Conservation (phyloP, 345 rosid genomes). For the Gynandropsis gynandra region DNA sequence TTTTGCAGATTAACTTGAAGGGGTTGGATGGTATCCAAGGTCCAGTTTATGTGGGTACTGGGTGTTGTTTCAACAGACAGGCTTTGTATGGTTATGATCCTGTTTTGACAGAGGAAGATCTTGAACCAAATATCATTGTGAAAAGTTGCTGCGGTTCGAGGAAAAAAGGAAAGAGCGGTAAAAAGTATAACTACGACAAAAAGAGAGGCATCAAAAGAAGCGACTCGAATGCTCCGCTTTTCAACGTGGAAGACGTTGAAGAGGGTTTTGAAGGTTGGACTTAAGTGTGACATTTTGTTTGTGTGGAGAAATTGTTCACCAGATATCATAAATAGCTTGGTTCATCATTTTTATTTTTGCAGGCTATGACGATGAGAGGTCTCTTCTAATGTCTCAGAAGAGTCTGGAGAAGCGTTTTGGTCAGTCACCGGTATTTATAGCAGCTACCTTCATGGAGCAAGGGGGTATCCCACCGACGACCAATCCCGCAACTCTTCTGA, state of each 20-base stretch:
- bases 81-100: slow-evolving; percentile 44
- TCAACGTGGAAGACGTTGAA: slow-evolving; percentile 38
- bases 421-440: slow-evolving; percentile 72
- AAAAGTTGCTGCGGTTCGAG: slow-evolving; percentile 35
- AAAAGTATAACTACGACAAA: slow-evolving; percentile 37
- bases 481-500: slow-evolving; percentile 50
- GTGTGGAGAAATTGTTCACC: background rate
- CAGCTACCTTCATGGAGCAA: slow-evolving; percentile 45
- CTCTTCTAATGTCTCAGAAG: slow-evolving; percentile 38
- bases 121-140: slow-evolving; percentile 38
- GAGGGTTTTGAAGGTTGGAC: slow-evolving; percentile 37
- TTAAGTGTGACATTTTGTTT: background rate
- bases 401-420: slow-evolving; percentile 76
- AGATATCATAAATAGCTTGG: background rate
- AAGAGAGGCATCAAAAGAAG: slow-evolving; percentile 40
- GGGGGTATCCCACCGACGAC: slow-evolving; percentile 61
- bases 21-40: slow-evolving; percentile 63
- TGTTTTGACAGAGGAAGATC: slow-evolving; percentile 36
- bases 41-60: slow-evolving; percentile 47
- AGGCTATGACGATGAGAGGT: slow-evolving; percentile 34
- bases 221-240: slow-evolving; percentile 71
- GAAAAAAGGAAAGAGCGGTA: slow-evolving; percentile 29
- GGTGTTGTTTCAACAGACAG: slow-evolving; percentile 43
- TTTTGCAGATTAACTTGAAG: slow-evolving; percentile 47
- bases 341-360: slow-evolving; percentile 15